Base-by-base conservation (phyloP, 371 early-diverging fungal species). In the Mortierella sp. region DNA sequence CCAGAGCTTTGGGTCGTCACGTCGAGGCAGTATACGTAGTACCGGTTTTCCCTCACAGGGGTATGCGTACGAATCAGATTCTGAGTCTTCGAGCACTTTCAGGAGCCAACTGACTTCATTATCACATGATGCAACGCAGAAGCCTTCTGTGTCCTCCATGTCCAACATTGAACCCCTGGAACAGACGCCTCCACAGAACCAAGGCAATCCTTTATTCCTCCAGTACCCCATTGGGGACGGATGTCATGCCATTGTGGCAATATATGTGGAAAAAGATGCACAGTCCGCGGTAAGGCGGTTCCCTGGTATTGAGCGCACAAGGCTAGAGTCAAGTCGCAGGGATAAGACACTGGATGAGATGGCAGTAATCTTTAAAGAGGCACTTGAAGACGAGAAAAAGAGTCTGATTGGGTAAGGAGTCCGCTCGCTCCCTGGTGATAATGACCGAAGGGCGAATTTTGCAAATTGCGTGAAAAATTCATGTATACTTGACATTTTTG, bases 161-260 rank as follows among this genome's bases (percentile, higher is more conserved):
- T 19, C 21, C 22, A 52, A 52, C 22, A 52, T 21, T 52, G 52
- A 52, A 16, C n/a, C 11, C 9, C 8, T 9, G n/a, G 32, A 36
- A 13, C 58, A 58, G 22, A 13, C 45, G 43, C 43, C 4, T 47
- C 41, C 22, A 24, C 60, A 52, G 21, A 21, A 41, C 22, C 28
- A 61, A 7, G 74, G 73, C 1, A 64, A 74, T 24, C 79, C 79
- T 19, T 45, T 69, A 6, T 66, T 74, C 28, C 43, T 78, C 11
- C 79, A 74, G 61, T 78, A 78, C 24, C 74, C 74, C 7, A 65
- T 78, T 10, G 74, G 74, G 3, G 74, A 74, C 48, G 79, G 79
- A 6, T 74, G 70, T 11, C 60, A 69, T 55, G 64, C 69, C 22
- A 58, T 59, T 13, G 60, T 78, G 28, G 74, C 73, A 3, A 68